Evolutionary conservation across 163 green algal genomes (phyloP).

Genomic region (Prototheca stagnorum): DNA sequence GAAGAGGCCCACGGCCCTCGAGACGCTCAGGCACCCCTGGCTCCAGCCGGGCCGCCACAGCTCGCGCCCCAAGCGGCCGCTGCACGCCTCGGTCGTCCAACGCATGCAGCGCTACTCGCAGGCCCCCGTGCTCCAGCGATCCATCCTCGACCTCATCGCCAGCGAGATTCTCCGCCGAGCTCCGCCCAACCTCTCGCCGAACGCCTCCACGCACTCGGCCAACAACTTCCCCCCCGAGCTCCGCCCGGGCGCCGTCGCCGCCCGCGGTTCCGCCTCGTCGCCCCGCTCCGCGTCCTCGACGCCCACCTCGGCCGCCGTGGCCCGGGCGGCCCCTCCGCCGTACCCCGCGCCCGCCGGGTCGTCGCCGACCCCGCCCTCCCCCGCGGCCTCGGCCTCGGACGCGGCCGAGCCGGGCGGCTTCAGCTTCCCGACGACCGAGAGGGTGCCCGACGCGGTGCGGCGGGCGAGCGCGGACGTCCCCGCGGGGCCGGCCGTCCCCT

Average conservation of each 20-base stretch:
- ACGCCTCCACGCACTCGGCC: not conserved
- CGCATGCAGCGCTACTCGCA: slow-evolving; percentile 64
- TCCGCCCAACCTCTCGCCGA: slow-evolving; percentile 6
- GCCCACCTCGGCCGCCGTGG: not conserved
- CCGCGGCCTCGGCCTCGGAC: too few species aligned
- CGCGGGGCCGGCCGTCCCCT: too few species aligned
- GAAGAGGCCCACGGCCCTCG: slow-evolving; percentile 43
- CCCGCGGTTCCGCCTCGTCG: too few species aligned
- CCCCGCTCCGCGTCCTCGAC: not conserved
- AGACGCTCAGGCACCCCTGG: slow-evolving; percentile 69
- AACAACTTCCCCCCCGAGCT: not conserved
- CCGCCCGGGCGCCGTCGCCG: too few species aligned
- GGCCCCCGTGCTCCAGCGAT: slow-evolving; percentile 53
- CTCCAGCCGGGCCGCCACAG: slow-evolving; percentile 29
- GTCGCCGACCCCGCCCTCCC: too few species aligned
- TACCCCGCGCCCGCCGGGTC: too few species aligned
- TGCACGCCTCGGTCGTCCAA: slow-evolving; percentile 66
- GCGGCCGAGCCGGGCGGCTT: too few species aligned
- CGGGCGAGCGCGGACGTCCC: too few species aligned
- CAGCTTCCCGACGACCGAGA: too few species aligned
- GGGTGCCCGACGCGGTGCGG: too few species aligned
- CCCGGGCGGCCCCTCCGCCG: too few species aligned
- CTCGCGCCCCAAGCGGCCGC: slow-evolving; percentile 14
- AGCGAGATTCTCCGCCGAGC: slow-evolving; percentile 55
- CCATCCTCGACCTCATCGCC: slow-evolving; percentile 78